Evolutionary conservation across 257 asterid genomes (phyloP).

Genomic region (Capsicum baccatum): DNA sequence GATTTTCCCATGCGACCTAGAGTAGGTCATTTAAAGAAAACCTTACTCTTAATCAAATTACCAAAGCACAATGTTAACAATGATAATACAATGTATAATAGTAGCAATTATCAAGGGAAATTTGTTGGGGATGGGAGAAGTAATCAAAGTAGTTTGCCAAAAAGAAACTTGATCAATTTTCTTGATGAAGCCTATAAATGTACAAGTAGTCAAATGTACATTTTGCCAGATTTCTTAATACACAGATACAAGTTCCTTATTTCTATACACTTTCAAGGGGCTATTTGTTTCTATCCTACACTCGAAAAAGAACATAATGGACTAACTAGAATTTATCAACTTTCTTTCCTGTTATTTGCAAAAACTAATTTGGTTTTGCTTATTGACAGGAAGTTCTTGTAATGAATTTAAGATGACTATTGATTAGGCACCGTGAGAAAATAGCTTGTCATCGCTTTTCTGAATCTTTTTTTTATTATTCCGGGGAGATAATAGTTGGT

Average conservation of each 20-base stretch:
- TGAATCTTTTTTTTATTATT: conserved; percentile 93
- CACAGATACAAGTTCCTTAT: background rate
- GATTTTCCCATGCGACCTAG: background rate
- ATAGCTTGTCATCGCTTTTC: conserved; percentile 92
- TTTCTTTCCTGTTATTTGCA: conserved; percentile 33
- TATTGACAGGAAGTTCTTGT: conserved; percentile 24
- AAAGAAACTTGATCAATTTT: background rate
- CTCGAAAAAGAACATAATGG: background rate
- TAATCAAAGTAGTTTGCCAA: background rate
- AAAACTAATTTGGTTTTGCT: background rate
- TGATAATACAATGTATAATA: background rate
- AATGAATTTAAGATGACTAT: conserved; percentile 58
- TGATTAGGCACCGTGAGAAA: conserved; percentile 93
- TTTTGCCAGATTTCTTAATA: background rate
- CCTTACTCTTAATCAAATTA: background rate
- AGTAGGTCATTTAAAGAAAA: background rate
- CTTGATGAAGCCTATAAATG: background rate
- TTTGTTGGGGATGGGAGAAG: background rate
- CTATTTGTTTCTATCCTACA: background rate
- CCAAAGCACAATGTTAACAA: background rate
- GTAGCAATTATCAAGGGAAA: background rate
- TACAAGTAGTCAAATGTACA: background rate
- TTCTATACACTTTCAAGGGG: background rate
- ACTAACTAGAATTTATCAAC: conserved; percentile 21
- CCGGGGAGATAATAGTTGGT: conserved; percentile 87